phyloP scores from a whole-genome alignment of 1,139 yeast species.

The Suhomyces yuchorum region DNA sequence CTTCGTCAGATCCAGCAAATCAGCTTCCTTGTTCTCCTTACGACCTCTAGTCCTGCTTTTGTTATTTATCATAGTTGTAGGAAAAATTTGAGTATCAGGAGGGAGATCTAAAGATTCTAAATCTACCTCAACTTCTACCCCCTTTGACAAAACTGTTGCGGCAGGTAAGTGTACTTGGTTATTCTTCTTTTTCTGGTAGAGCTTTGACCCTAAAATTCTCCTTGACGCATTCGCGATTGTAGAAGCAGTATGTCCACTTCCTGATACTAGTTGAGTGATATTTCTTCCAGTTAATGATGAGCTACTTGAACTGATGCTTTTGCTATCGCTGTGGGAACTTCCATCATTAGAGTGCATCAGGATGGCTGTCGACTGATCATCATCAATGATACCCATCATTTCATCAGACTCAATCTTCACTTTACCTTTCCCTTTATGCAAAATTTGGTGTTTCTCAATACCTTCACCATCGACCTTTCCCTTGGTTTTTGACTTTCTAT shows the following conservation, averaged over 20 bases:
- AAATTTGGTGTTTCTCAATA: conserved; percentile 9
- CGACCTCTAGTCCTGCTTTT: conserved; percentile 47
- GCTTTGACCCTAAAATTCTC: conserved; percentile 42
- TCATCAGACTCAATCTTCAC: conserved; percentile 7
- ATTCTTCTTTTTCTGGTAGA: conserved; percentile 28
- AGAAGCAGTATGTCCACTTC: conserved; percentile 14
- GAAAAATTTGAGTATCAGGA: conserved; percentile 41
- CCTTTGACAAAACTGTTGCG: conserved; percentile 32
- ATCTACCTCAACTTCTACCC: conserved; percentile 47
- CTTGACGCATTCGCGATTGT: conserved; percentile 42
- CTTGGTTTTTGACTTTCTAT: conserved; percentile 27
- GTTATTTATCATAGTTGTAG: conserved; percentile 36
- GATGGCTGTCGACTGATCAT: background rate
- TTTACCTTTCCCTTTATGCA: conserved; percentile 10
- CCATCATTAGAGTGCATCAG: conserved; percentile 9
- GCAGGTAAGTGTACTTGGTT: conserved; percentile 20
- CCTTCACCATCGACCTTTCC: conserved; percentile 17
- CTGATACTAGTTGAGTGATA: background rate
- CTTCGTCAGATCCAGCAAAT: conserved; percentile 43
- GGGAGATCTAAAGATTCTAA: conserved; percentile 46
- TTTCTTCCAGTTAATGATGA: conserved; percentile 1
- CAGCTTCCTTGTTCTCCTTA: conserved; percentile 51
- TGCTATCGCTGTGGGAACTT: conserved; percentile 15
- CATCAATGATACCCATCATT: background rate
- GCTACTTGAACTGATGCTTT: conserved; percentile 16